Conservation (phyloP, 441 rosid genomes). For the Syzygium malaccense region DNA sequence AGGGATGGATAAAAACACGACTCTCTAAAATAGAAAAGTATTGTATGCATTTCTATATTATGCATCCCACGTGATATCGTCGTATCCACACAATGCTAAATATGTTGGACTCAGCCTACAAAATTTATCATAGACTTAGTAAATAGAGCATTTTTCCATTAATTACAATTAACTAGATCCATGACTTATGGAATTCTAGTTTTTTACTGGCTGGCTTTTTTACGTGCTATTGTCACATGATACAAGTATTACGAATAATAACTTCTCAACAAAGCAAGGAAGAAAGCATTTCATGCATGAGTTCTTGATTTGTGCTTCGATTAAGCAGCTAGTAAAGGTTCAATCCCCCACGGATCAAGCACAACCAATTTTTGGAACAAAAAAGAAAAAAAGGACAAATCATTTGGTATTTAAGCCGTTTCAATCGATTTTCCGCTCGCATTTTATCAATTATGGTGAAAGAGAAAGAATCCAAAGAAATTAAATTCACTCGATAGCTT, state of each 20-base stretch:
- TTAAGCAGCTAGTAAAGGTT: accelerated
- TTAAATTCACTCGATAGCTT: neutral
- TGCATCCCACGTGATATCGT: accelerated
- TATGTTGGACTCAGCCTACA: accelerated
- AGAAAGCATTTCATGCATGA: neutral
- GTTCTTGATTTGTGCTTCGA: accelerated
- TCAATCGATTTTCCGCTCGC: neutral
- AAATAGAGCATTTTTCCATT: neutral
- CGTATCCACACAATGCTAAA: accelerated
- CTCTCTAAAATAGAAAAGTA: neutral
- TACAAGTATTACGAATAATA: neutral
- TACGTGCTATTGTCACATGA: neutral
- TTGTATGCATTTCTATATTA: accelerated
- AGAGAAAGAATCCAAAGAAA: neutral
- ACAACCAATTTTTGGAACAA: accelerated
- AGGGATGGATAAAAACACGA: neutral
- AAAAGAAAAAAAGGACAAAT: accelerated
- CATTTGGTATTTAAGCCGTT: neutral
- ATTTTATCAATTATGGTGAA: neutral
- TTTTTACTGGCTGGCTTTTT: accelerated
- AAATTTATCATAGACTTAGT: neutral
- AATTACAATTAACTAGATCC: accelerated
- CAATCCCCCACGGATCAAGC: neutral
- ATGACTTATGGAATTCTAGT: accelerated
- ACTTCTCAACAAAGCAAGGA: neutral